These are phyloP conservation scores for Arabidopsis suecica DNA, from an alignment of 345 rosid genomes.

Conservation along the genomic window DNA sequence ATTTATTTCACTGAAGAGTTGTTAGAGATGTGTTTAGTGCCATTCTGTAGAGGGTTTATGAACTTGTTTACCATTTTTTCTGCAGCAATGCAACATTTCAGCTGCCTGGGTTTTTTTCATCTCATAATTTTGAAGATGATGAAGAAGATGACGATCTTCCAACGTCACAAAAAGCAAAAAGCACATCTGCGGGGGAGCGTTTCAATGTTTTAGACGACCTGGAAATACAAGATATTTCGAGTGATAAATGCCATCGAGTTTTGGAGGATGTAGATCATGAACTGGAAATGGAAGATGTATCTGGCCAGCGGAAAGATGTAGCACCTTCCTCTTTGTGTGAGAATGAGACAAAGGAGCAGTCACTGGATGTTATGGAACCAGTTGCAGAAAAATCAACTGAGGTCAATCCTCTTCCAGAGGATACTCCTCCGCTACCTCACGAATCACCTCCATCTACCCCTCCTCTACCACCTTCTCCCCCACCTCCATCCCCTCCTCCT, in stretches of 20 bases:
- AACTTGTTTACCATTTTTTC: constrained; percentile 1
- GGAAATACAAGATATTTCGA: constrained; percentile 54
- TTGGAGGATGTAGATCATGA: constrained; percentile 95
- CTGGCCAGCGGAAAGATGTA: constrained; percentile 68
- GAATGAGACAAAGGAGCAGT: constrained; percentile 51
- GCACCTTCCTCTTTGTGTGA: constrained; percentile 49
- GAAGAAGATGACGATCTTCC: constrained; percentile 70
- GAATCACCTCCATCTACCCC: constrained; percentile 79
- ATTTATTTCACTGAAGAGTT: constrained; percentile 10
- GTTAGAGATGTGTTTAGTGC: constrained; percentile 7
- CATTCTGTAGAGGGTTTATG: constrained; percentile 21
- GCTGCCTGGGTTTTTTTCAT: constrained; percentile 79
- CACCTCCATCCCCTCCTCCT: constrained; percentile 54
- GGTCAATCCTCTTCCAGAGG: constrained; percentile 51
- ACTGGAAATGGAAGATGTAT: constrained; percentile 97
- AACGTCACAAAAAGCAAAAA: constrained; percentile 45
- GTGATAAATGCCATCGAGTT: constrained; percentile 73
- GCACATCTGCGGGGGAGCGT: constrained; percentile 53
- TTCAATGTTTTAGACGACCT: constrained; percentile 51
- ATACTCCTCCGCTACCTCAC: constrained; percentile 66
- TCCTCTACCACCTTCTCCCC: constrained; percentile 68
- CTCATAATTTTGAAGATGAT: constrained; percentile 73
- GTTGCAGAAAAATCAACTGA: constrained; percentile 46
- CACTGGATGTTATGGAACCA: constrained; percentile 47
- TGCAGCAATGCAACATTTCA: constrained; percentile 94